Base-by-base conservation (phyloP, 805 yeast species). In the Lachancea sp. region DNA sequence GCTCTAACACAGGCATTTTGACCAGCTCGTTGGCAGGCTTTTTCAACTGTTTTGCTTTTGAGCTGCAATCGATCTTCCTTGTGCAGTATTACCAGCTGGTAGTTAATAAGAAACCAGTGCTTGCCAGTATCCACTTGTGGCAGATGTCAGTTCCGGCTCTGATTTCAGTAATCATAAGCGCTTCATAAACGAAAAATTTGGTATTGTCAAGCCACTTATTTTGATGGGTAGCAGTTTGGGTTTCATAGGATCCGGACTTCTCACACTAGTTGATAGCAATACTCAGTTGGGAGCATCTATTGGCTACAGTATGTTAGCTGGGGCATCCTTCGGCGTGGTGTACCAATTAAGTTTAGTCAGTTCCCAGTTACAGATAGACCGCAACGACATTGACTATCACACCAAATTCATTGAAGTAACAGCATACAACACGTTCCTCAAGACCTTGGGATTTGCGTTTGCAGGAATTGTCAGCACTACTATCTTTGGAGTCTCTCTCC, bases 281-380 rank as follows among this genome's bases (percentile, higher is more conserved):
- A 60, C 73, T 1, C 43, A 54, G 2, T 42, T 46, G 4, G 42
- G 62, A 0, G 35, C 54, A 29, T 60, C 58, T 35, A 68, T 70
- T 34, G 75, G 74, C 2, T 50, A 57, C 15, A 46, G 67, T 36
- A 66, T 71, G 33, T 54, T 69, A n/a, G 62, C 66, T 3, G 74
- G 74, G 43, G 42, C 66, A 8, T 63, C 62, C 2, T 51, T 68
- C 29, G 75, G 74, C 18, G 37, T 56, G 5, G 49, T 55, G 22
- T 49, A 67, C 51, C 74, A 69, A 49, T 42, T 63, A 13, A 49
- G 61, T 8, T 26, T 65, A 39, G 47, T 66, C 35, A 55, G 63
- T 18, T 50, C 58, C n/a, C 70, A 67, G 45, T 31, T 65, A 7
- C 56, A 52, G 25, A 43, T 57, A n/a, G 59, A 55, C 22, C 49